A percentile compares a stretch with the other conserved stretches of the same genome.
Conservation (phyloP, 2,329 filamentous ascomycete species). For the Monosporascus sp. region DNA sequence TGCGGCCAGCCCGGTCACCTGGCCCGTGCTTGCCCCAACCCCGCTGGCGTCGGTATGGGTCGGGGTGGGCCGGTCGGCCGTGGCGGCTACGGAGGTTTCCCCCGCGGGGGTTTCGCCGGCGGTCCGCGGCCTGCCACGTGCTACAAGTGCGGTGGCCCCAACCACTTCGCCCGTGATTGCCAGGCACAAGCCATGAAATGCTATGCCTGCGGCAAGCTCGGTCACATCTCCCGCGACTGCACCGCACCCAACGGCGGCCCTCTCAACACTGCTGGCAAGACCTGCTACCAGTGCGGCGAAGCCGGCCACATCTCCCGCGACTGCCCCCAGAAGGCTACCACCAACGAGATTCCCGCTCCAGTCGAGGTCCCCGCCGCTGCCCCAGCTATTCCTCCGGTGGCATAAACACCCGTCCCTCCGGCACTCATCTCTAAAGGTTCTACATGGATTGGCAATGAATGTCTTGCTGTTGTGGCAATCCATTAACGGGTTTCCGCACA, state of each 20-base stretch:
- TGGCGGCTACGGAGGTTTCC: conserved; percentile 58
- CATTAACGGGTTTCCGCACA: background rate
- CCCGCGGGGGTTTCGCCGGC: conserved; percentile 71
- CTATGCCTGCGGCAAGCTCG: conserved; percentile 93
- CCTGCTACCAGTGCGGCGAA: conserved; percentile 96
- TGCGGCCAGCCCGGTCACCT: conserved; percentile 91
- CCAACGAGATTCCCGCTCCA: conserved; percentile 39
- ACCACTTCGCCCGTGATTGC: conserved; percentile 98
- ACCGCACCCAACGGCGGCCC: conserved; percentile 94
- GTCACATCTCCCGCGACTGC: conserved; percentile 90
- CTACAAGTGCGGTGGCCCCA: conserved; percentile 79
- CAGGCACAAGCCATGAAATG: conserved; percentile 99
- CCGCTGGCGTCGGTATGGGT: conserved; percentile 57
- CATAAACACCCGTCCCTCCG: conserved; percentile 13
- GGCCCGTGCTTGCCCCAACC: conserved; percentile 83
- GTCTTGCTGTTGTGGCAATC: background rate
- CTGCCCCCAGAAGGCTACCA: conserved; percentile 69
- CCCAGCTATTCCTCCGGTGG: conserved; percentile 25
- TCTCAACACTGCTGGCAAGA: conserved; percentile 94
- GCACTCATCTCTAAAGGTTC: background rate
- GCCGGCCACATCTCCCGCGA: conserved; percentile 94
- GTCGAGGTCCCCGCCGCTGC: conserved; percentile 22
- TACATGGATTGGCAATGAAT: background rate
- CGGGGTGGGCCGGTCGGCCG: conserved; percentile 65
- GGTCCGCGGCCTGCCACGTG: conserved; percentile 65